phyloP scores from a whole-genome alignment of 495 filamentous ascomycete species.

The Halenospora varia region DNA sequence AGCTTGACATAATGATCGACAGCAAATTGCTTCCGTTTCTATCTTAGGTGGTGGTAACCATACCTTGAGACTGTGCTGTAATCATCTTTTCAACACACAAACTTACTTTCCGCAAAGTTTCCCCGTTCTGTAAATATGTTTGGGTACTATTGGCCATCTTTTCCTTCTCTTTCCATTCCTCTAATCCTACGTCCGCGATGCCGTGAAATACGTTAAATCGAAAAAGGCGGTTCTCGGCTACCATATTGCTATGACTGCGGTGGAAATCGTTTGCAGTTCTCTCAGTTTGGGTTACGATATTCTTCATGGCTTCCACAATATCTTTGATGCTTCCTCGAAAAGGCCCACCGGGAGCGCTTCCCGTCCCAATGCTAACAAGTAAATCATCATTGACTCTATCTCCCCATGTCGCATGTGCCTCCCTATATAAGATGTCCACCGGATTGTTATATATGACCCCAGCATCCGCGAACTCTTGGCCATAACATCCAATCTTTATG shows the following conservation, averaged over 20 bases:
- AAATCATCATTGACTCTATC: slow-evolving; percentile 30
- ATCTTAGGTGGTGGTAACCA: background rate
- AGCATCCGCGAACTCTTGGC: slow-evolving; percentile 36
- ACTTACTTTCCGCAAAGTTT: background rate
- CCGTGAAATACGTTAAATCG: slow-evolving; percentile 6
- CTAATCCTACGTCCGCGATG: background rate
- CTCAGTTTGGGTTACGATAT: background rate
- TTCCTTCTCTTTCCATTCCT: background rate
- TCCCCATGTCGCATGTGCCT: slow-evolving; percentile 38
- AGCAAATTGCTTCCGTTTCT: no score
- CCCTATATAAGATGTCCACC: slow-evolving; percentile 34
- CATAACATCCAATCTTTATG: slow-evolving; percentile 31
- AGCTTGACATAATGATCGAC: no score
- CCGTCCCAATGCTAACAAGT: slow-evolving; percentile 43
- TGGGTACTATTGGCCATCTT: background rate
- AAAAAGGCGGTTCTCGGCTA: background rate
- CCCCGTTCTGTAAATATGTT: background rate
- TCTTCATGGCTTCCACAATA: slow-evolving; percentile 22
- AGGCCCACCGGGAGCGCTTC: slow-evolving; percentile 29
- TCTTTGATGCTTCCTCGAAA: slow-evolving; percentile 26
- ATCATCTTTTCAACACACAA: background rate
- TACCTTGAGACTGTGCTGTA: background rate
- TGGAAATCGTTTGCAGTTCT: background rate
- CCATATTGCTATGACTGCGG: background rate
- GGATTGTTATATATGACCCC: slow-evolving; percentile 40